Evolutionary conservation across 768 basidiomycete genomes (phyloP).

Genomic region (Russula compacta): DNA sequence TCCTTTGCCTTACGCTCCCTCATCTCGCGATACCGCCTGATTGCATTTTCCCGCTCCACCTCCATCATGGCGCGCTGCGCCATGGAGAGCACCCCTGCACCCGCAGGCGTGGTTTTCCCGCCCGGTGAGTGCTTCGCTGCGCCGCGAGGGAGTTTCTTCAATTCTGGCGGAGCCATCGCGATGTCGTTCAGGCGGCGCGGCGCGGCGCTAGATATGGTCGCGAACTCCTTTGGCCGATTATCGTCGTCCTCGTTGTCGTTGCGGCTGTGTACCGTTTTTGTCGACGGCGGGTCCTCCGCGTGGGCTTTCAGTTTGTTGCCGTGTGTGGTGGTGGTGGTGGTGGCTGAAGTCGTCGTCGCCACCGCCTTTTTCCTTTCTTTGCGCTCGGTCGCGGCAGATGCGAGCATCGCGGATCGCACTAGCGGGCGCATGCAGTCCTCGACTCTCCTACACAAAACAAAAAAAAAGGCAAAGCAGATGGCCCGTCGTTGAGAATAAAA

Average conservation of each 20-base stretch:
- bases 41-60: constrained; percentile 59
- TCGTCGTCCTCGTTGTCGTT: background rate
- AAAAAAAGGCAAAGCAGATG: too few species aligned
- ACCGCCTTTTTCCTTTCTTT: constrained; percentile 29
- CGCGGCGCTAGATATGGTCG: constrained; percentile 38
- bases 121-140: constrained; percentile 20
- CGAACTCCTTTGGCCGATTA: constrained; percentile 39
- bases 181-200: constrained; percentile 66
- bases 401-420: constrained; percentile 50
- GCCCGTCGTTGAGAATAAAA: too few species aligned
- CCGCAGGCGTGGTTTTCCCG: constrained; percentile 11
- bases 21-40: constrained; percentile 58
- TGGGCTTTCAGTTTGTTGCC: background rate
- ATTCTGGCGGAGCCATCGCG: constrained; percentile 55
- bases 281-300: background rate
- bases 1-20: constrained; percentile 38
- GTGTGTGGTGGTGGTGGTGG: background rate
- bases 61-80: constrained; percentile 73
- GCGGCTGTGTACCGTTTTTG: background rate
- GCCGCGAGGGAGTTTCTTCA: constrained; percentile 48
- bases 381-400: constrained; percentile 44
- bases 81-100: constrained; percentile 51
- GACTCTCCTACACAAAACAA: constrained; percentile 45
- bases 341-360: constrained; percentile 21
- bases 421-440: constrained; percentile 62